phyloP scores from a whole-genome alignment of 768 basidiomycete species.

The Serendipita vermifera region DNA sequence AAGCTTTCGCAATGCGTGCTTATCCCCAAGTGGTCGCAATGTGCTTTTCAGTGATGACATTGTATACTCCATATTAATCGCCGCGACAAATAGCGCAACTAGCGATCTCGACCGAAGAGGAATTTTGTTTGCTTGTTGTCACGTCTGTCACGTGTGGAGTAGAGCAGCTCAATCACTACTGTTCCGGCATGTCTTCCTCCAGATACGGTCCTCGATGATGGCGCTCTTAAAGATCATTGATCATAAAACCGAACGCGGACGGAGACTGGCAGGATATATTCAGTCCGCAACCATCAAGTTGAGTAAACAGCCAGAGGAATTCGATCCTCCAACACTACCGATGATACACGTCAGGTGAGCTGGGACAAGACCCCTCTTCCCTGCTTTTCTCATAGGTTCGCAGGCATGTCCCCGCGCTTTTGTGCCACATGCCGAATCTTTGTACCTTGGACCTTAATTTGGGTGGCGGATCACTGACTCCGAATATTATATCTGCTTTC shows the following conservation, averaged over 20 bases:
- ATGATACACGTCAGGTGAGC: conserved; percentile 4
- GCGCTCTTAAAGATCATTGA: neutral
- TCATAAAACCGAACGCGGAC: neutral
- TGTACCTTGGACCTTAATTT: neutral
- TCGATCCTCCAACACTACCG: neutral
- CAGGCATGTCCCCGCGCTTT: conserved; percentile 1
- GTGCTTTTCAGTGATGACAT: conserved; percentile 1
- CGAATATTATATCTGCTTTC: neutral
- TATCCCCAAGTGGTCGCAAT: too few relatives aligned
- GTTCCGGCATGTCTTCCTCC: conserved; percentile 6
- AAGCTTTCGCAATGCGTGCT: too few relatives aligned
- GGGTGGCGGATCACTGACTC: neutral
- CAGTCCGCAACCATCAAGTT: neutral
- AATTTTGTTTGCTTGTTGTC: neutral
- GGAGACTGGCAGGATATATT: conserved; percentile 1
- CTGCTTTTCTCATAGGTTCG: neutral
- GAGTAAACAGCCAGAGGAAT: neutral
- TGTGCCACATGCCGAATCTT: neutral
- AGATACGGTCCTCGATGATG: conserved; percentile 6
- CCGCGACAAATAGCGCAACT: neutral
- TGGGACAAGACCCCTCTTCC: neutral
- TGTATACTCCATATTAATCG: neutral
- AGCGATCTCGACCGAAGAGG: conserved; percentile 1
- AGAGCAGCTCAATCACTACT: neutral
- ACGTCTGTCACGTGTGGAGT: neutral